A percentile compares a stretch with the other conserved stretches of the same genome.
Evolutionary conservation across 2,329 filamentous ascomycete genomes (phyloP).

Genomic region (Fusarium nelsonii): DNA sequence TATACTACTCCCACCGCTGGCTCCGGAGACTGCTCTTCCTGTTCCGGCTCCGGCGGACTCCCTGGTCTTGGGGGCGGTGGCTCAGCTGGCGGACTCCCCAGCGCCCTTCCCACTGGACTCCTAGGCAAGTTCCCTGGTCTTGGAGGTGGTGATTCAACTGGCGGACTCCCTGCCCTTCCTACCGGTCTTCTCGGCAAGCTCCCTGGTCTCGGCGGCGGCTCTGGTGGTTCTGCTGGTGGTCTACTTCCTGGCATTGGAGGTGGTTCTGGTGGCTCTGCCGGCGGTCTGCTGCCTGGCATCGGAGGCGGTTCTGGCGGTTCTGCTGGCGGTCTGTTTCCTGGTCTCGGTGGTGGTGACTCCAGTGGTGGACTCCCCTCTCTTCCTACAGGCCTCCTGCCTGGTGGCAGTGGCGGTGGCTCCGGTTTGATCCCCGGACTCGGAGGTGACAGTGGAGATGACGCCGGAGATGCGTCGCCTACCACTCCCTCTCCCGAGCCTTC

Average conservation of each 20-base stretch:
- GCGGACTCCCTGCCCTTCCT: not conserved
- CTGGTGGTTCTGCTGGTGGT: not conserved
- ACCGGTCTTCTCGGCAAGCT: not conserved
- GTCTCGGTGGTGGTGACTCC: not conserved
- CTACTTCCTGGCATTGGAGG: not conserved
- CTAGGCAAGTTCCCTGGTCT: not conserved
- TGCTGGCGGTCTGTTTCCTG: too few species aligned
- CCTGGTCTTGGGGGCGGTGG: not conserved
- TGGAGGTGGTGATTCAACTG: not conserved
- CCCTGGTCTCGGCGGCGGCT: not conserved
- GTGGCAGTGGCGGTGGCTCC: too few species aligned
- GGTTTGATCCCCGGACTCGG: not conserved
- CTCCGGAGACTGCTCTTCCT: too few species aligned
- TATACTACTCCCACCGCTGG: too few species aligned
- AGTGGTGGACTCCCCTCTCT: conserved; percentile 6
- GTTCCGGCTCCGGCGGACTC: not conserved
- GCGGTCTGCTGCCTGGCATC: not conserved
- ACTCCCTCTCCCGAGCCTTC: not conserved
- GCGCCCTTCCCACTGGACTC: not conserved
- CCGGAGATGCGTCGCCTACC: not conserved
- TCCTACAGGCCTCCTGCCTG: not conserved
- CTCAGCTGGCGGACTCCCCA: not conserved
- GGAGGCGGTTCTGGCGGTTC: too few species aligned
- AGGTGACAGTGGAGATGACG: not conserved
- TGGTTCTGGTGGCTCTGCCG: too few species aligned